Evolutionary conservation across 2,329 filamentous ascomycete genomes (phyloP).

Genomic region (Trichoderma harzianum): DNA sequence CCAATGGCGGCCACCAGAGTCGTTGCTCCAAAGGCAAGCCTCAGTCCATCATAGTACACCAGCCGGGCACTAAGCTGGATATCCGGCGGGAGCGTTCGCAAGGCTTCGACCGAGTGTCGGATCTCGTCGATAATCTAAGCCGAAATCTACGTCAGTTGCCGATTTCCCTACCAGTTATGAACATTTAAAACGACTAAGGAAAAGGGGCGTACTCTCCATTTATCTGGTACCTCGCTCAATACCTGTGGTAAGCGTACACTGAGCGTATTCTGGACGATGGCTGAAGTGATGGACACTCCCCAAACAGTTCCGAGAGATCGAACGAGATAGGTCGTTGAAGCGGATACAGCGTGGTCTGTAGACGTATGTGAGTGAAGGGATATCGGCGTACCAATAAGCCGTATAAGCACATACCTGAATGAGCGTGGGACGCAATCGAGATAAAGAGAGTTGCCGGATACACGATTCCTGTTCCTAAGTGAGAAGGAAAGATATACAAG

Average conservation of each 20-base stretch:
- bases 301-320: slow-evolving; percentile 62
- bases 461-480: slow-evolving; percentile 57
- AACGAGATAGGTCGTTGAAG: slow-evolving; percentile 62
- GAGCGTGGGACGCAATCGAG: slow-evolving; percentile 59
- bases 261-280: slow-evolving; percentile 61
- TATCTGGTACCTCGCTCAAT: slow-evolving; percentile 53
- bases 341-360: slow-evolving; percentile 57
- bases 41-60: slow-evolving; percentile 59
- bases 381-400: background rate
- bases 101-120: slow-evolving; percentile 53
- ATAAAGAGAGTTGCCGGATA: slow-evolving; percentile 60
- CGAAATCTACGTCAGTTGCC: slow-evolving; percentile 23
- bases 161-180: background rate
- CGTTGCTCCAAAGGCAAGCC: slow-evolving; percentile 53
- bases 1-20: slow-evolving; percentile 50
- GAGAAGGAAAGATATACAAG: slow-evolving; percentile 55
- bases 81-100: slow-evolving; percentile 53
- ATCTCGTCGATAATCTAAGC: slow-evolving; percentile 58
- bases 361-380: background rate
- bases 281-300: slow-evolving; percentile 60
- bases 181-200: background rate
- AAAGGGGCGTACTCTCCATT: slow-evolving; percentile 50
- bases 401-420: slow-evolving; percentile 46
- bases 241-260: slow-evolving; percentile 51
- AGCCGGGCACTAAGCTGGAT: slow-evolving; percentile 53